Evolutionary conservation across 1,284 basidiomycete species (phyloP), one percentile per base, ranked within the genome.

Genomic region (Caloboletus firmus): DNA sequence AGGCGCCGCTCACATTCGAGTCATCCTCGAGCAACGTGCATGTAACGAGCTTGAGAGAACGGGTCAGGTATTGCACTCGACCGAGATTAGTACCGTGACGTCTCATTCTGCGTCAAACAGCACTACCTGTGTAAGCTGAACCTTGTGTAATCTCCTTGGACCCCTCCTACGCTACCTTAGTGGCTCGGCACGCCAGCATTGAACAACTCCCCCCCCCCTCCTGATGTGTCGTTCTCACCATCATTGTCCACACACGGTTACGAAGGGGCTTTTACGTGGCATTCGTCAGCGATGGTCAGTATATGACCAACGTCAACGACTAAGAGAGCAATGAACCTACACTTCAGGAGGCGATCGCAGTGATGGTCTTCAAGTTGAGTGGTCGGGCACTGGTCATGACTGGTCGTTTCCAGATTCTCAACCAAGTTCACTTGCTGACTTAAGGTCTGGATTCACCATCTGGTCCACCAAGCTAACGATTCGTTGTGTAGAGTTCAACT

Each of bases 401-500:
- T 3, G 26, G 26, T 28, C 26, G 7, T 28, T 28, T 5, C 26
- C 5, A 28, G 26, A 8, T 9, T 5, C 26, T 6, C 26, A 8
- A 8, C 26, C 26, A 28, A 28, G 3, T 8, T 8, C 26, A 28
- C 26, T 26, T n/a, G n/a, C n/a, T n/a, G n/a, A n/a, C n/a, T n/a
- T n/a, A n/a, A n/a, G 22, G 41, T 28, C 11, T 39, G 35, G 30
- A 51, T 15, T 15, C 48, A 31, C 24, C 17, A 7, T 34, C 32
- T 28, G 9, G 18, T 45, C 4, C 15, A 12, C 39, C 41, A 28
- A 49, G 22, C 44, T 52, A 44, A 41, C 20, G n/a, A 50, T 51
- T 9, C 40, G 20, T 42, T 40, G 53, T 26, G 57, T 40, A 37
- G 35, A 35, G 41, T 45, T 28, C 43, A 39, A 51, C 13, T 39